phyloP scores from a whole-genome alignment of 2,329 filamentous ascomycete species.

The Claviceps sp. region DNA sequence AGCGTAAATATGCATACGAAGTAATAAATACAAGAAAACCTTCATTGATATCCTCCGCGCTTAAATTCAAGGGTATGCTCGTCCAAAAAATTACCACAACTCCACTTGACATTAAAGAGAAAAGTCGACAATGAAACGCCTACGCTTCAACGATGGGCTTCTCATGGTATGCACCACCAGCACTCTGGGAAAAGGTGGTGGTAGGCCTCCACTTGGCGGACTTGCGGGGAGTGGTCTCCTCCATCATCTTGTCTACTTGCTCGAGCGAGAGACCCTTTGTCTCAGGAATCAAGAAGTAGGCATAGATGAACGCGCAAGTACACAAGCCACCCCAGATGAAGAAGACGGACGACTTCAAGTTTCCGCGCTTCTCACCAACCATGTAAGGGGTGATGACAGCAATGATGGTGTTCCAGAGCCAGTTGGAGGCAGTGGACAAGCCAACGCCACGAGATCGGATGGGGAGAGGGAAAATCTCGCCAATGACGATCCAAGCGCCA shows the following conservation, averaged over 20 bases:
- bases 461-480: conserved; percentile 80
- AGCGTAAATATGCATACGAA: not conserved
- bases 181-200: conserved; percentile 48
- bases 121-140: not conserved
- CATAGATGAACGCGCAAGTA: conserved; percentile 44
- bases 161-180: conserved; percentile 18
- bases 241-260: conserved; percentile 79
- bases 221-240: conserved; percentile 66
- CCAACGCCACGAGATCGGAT: conserved; percentile 81
- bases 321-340: conserved; percentile 64
- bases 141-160: conserved; percentile 9
- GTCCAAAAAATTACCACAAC: not conserved
- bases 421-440: conserved; percentile 79
- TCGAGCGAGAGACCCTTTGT: conserved; percentile 66
- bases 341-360: conserved; percentile 58
- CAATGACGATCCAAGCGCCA: conserved; percentile 68
- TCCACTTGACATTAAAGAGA: not conserved
- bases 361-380: conserved; percentile 45
- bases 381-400: conserved; percentile 63
- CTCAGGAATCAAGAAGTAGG: conserved; percentile 62
- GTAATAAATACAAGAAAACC: not conserved
- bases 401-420: conserved; percentile 73
- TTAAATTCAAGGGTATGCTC: conserved; percentile 1
- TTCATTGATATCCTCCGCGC: not conserved
- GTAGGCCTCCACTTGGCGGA: conserved; percentile 65